Percentiles rank a stretch among this genome's conserved stretches.
phyloP scores from a whole-genome alignment of 306 rosid species.

The Medicago arabica region DNA sequence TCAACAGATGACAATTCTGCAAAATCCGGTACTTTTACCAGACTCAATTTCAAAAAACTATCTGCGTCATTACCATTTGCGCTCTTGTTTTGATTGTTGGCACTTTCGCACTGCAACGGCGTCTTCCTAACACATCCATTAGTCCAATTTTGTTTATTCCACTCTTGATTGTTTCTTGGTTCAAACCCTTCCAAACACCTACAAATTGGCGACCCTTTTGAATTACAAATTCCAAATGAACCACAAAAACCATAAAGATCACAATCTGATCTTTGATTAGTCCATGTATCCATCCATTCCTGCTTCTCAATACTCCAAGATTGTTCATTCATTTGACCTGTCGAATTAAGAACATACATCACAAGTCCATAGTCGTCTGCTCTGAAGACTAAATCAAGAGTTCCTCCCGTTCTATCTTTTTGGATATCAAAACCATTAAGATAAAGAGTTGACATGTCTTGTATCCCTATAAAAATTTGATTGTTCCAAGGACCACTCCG shows the following conservation, averaged over 20 bases:
- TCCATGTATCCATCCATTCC: not conserved
- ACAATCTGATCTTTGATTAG: constrained; percentile 23
- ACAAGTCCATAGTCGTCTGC: not conserved
- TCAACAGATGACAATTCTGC: constrained; percentile 5
- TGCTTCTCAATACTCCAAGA: not conserved
- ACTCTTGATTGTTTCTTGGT: constrained; percentile 39
- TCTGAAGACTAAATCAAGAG: not conserved
- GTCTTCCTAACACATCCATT: constrained; percentile 50
- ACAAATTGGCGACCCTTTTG: constrained; percentile 37
- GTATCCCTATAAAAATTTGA: constrained; percentile 3
- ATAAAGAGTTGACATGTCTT: not conserved
- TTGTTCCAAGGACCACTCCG: constrained; percentile 31
- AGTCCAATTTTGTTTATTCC: constrained; percentile 51
- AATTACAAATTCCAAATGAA: constrained; percentile 40
- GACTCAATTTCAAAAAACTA: constrained; percentile 40
- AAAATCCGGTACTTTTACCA: constrained; percentile 54
- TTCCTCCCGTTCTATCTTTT: not conserved
- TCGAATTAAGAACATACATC: not conserved
- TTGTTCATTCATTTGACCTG: not conserved
- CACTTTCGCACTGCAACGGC: constrained; percentile 14
- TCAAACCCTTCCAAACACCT: constrained; percentile 57
- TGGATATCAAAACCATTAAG: not conserved
- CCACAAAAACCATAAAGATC: constrained; percentile 56
- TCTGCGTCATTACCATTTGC: constrained; percentile 29
- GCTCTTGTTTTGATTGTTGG: not conserved